phyloP scores from a whole-genome alignment of 257 asterid species.

The Nicotiana noctiflora region DNA sequence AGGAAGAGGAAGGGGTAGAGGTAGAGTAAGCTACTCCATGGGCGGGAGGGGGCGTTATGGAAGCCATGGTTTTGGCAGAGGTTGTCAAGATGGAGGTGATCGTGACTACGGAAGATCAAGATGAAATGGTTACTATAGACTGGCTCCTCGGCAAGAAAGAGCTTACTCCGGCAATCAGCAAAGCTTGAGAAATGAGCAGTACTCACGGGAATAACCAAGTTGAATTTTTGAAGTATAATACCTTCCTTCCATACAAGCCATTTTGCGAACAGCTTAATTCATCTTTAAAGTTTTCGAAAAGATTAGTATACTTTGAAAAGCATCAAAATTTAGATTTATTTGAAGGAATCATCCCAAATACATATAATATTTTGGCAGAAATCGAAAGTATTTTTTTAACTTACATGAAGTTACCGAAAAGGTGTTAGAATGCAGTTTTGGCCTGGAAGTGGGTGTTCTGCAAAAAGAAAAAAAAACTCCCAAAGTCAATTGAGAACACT shows the following conservation, averaged over 20 bases:
- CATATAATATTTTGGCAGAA: constrained; percentile 9
- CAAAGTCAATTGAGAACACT: no score
- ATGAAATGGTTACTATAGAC: constrained; percentile 67
- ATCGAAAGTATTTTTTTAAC: background rate
- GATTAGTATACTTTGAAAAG: constrained; percentile 19
- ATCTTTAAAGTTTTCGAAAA: constrained; percentile 25
- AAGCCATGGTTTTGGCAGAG: constrained; percentile 51
- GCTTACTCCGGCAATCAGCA: constrained; percentile 39
- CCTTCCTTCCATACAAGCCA: constrained; percentile 25
- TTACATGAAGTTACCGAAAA: background rate
- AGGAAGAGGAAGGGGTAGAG: constrained; percentile 93
- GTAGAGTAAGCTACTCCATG: constrained; percentile 61
- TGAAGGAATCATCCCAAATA: constrained; percentile 1
- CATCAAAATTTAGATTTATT: constrained; percentile 6
- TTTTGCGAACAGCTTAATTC: constrained; percentile 33
- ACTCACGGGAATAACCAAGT: constrained; percentile 35
- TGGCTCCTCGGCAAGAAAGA: constrained; percentile 52
- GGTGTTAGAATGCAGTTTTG: background rate
- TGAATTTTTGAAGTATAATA: constrained; percentile 16
- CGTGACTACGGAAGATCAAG: constrained; percentile 58
- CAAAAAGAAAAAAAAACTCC: no score
- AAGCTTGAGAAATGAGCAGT: constrained; percentile 42
- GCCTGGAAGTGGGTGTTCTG: background rate
- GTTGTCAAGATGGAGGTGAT: constrained; percentile 45
- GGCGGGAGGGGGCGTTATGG: constrained; percentile 68